Base-by-base conservation (phyloP, 495 filamentous ascomycete genomes). In the Oidiodendron maius region DNA sequence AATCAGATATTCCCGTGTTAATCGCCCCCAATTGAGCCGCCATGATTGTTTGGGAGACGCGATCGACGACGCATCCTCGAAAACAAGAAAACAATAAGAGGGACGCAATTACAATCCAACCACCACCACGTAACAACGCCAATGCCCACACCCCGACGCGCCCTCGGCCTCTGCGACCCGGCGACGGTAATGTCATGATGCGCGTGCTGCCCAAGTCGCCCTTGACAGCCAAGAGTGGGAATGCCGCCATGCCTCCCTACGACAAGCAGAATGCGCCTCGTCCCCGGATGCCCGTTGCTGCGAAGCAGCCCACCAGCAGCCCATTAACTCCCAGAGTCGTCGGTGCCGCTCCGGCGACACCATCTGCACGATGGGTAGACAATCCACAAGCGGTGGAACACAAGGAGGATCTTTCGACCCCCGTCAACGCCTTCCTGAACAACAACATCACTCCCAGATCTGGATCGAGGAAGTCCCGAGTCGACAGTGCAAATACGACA, bases 361-460 rank as follows among this genome's bases (percentile, higher is more conserved):
- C 24, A 64, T 63, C 50, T 28, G 63, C 68, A 42, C 61, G 71
- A 46, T 59, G 66, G 37, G 63, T 65, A 35, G 48, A 39, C 22
- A 59, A 57, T 56, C 60, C 58, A 41, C 61, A 48, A 55, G 62
- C 53, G 60, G 63, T 34, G 24, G 35, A 41, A 5, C 16, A 38
- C 11, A 51, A 65, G 56, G 74, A 66, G 55, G 66, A 71, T 44
- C 56, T 66, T 26, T 66, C 75, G n/a, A 70, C 77, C 32, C 66
- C 76, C 11, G 70, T 76, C 11, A 65, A 69, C 22, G 53, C 76
- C 18, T 80, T 77, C 46, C 66, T 87, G 24, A 81, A 62, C 64
- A 71, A 67, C 57, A 88, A 87, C 51, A 70, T 87, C 52, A 89
- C 86, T 18, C 83, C 85, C 45, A 75, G 87, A 51, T 87, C 86